Evolutionary conservation across 2,329 filamentous ascomycete species (phyloP), one percentile per base, ranked within the genome.

Genomic region (Chaetoscypha palmicola): DNA sequence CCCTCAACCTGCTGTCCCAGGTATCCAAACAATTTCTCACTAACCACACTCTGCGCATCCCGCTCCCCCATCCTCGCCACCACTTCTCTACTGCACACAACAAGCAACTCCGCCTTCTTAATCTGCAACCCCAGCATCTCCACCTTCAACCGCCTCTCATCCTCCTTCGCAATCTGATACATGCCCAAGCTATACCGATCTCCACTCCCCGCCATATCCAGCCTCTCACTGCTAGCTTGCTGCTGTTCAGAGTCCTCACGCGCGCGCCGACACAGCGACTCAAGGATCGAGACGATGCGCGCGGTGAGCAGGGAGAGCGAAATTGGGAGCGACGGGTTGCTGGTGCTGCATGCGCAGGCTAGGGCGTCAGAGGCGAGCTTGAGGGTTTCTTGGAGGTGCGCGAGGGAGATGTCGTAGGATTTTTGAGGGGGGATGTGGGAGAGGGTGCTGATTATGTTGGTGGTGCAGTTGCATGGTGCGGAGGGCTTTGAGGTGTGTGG

Each of bases 151-250:
- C 42, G 24, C 36, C 37, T 34, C 36, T 45, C 42, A 21, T 45
- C 42, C 31, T 45, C 42, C 10, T 45, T 45, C n/a, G 42, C 42
- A n/a, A 45, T 45, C 30, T 45, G 36, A 22, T 45, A 45, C 42
- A 45, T 45, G 10, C 42, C 42, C 30, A 45, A 33, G 5, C 36
- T 32, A 22, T 33, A 45, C 16, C 36, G 28, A n/a, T 38, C 28
- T 4, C 34, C 36, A 22, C 40, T 26, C 20, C 23, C 20, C 19
- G 16, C 14, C 7, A 16, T 17, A 14, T 40, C 24, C n/a, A n/a
- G n/a, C n/a, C n/a, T n/a, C n/a, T n/a, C n/a, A n/a, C n/a, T n/a
- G n/a, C n/a, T n/a, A 4, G 16, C 36, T 17, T 35, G 36, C 4
- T 11, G 21, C 9, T 16, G 20, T 5, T 26, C 4, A 9, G 8